Base-by-base conservation (phyloP, 306 rosid species). In the Trichosanthes truncata region DNA sequence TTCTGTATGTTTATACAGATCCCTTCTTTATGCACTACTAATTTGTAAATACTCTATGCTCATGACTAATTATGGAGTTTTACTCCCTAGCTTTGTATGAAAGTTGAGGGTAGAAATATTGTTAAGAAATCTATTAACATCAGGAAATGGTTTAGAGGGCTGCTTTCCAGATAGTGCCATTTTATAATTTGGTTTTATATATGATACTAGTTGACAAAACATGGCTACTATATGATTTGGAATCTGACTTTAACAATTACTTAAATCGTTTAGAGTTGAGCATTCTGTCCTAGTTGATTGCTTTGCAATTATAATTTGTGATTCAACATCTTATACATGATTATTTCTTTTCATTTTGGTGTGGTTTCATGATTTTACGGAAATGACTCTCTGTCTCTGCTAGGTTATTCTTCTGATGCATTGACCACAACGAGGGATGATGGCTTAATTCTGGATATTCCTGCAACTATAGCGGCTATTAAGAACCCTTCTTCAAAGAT, bases 401-500 rank as follows among this genome's bases (percentile, higher is more conserved):
- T 87, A 93, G 97, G 97, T 81, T 93, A 89, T 82, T 88, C 89
- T 63, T 60, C 89, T 60, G 91, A 84, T 15, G 65, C 87, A 6
- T 82, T 85, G 80, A 49, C 85, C 81, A 85, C 87, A 38, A 10
- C 86, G 3, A 78, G 84, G 82, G 96, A 87, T 55, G 86, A 73
- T 83, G 74, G 78, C 73, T 15, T 90, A 67, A 77, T 85, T 79
- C 81, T 89, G 59, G 92, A 91, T 9, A 71, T 84, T 80, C 89
- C 93, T 2, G 81, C 96, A 48, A 93, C 93, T 67, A 88, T 90
- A 48, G 84, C 91, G 18, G 92, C 91, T 52, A 82, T 90, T 61
- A 89, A 87, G 81, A 90, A 89, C 75, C 97, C 97, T 53, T 82
- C 91, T 74, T 88, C 91, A 10, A 90, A 90, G 88, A 90, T 90